phyloP scores from a whole-genome alignment of 495 filamentous ascomycete species.

The Penicillium maclennaniae region DNA sequence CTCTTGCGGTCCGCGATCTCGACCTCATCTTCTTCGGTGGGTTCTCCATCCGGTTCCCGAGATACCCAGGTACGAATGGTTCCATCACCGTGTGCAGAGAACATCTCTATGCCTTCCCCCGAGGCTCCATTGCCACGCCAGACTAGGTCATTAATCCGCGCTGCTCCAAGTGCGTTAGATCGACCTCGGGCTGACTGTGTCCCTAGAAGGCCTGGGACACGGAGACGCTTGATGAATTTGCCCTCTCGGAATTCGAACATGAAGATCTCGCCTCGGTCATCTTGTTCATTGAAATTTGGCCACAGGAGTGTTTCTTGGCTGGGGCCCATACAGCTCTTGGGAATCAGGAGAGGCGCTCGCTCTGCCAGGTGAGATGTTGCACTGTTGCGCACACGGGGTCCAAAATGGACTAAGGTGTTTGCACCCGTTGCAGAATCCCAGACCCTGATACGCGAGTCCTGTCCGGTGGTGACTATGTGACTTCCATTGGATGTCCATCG shows the following conservation, averaged over 20 bases:
- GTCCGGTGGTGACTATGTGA: conserved; percentile 72
- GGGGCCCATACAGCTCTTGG: conserved; percentile 44
- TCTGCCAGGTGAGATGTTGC: conserved; percentile 53
- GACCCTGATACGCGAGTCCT: conserved; percentile 76
- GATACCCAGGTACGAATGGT: conserved; percentile 53
- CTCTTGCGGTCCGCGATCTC: conserved; percentile 43
- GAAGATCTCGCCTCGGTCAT: conserved; percentile 60
- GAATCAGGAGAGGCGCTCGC: conserved; percentile 58
- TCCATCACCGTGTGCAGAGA: conserved; percentile 52
- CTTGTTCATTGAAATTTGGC: conserved; percentile 63
- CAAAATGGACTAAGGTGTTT: conserved; percentile 81
- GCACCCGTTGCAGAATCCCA: conserved; percentile 77
- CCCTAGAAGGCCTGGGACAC: conserved; percentile 53
- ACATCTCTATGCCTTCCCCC: conserved; percentile 45
- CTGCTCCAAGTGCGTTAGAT: conserved; percentile 40
- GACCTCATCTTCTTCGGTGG: conserved; percentile 41
- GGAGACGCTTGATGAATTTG: conserved; percentile 63
- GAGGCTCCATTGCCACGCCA: conserved; percentile 59
- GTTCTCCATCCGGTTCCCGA: conserved; percentile 51
- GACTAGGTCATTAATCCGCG: conserved; percentile 62
- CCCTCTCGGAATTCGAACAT: conserved; percentile 74
- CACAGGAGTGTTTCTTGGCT: conserved; percentile 66
- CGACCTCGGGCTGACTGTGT: conserved; percentile 27
- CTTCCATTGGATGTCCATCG: conserved; percentile 75
- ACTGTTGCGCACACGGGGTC: conserved; percentile 68